These are phyloP conservation scores for Fusarium napiforme DNA, from an alignment of 2,329 filamentous ascomycete species.

Conservation along the genomic window DNA sequence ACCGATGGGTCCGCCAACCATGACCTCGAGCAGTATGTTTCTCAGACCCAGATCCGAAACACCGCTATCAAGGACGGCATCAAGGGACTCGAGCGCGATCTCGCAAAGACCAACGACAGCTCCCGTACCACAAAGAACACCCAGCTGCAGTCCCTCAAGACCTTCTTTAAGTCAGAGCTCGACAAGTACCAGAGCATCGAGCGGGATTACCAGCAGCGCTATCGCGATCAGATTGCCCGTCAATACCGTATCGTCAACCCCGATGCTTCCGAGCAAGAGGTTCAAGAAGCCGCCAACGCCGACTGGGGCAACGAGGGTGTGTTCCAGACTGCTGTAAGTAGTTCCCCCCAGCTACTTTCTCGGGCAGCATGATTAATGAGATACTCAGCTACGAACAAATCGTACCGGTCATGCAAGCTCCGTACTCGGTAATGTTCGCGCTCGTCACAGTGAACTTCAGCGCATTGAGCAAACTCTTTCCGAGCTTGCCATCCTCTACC, in stretches of 20 bases:
- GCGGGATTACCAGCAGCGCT: conserved; percentile 74
- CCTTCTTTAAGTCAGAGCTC: conserved; percentile 77
- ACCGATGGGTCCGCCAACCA: conserved; percentile 66
- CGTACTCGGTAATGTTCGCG: conserved; percentile 81
- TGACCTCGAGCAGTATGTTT: conserved; percentile 74
- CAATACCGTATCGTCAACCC: conserved; percentile 87
- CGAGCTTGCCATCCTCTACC: conserved; percentile 77
- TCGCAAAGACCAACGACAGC: conserved; percentile 69
- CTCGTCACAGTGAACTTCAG: conserved; percentile 85
- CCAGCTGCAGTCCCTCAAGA: conserved; percentile 76
- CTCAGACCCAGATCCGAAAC: conserved; percentile 77
- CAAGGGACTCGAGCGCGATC: conserved; percentile 78
- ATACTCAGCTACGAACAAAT: conserved; percentile 74
- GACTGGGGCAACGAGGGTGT: conserved; percentile 84
- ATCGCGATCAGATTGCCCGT: conserved; percentile 80
- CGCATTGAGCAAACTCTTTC: conserved; percentile 80
- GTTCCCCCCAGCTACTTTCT: background rate
- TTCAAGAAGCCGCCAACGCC: conserved; percentile 73
- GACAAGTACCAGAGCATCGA: conserved; percentile 78
- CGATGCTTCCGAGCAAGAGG: conserved; percentile 78
- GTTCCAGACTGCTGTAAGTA: conserved; percentile 81
- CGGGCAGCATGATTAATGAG: conserved; percentile 20
- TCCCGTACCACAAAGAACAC: conserved; percentile 74
- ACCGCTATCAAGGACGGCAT: conserved; percentile 83
- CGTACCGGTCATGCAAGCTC: conserved; percentile 77